Evolutionary conservation across 192 early-diverging fungal genomes (phyloP), one percentile per base, ranked within the genome.

Genomic region (Dissophora globulifera): DNA sequence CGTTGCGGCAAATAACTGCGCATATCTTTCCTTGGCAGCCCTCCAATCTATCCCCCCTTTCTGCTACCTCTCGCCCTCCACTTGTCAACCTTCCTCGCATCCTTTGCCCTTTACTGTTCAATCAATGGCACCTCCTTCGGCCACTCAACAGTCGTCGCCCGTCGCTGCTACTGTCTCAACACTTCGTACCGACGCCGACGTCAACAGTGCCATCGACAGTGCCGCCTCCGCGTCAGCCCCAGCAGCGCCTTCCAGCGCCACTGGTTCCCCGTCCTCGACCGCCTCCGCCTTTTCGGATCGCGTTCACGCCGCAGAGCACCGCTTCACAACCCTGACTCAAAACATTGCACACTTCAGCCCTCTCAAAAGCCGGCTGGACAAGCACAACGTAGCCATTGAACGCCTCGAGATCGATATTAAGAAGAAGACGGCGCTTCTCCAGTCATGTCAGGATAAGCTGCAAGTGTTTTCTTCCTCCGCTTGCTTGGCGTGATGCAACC

Each of bases 301-400:
- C 10, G 57, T 76, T 58, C 58, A 41, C 2, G 50, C 57, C 31
- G 63, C 72, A 29, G 72, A 76, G 38, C 72, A 76, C 31, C 56
- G 63, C 8, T 76, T 76, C 47, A 76, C 72, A 19, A 9, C 72
- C 11, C 42, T 76, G 23, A 76, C 72, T 9, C 72, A 76, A 20
- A 76, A 76, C 58, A 76, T 76, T 57, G 63, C 72, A 7, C 72
- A 76, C 52, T 76, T 76, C 52, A 76, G 72, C 52, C 72, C 72
- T 4, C 52, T 76, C 42, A 76, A 76, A 47, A 60, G 15, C 19
- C 72, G 67, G 22, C 47, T 76, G 15, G 72, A 76, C 56, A 76
- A 62, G 35, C 72, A 76, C 47, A 76, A 76, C 27, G 8, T 76
- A 6, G 31, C 64, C 12, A 76, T 76, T 43, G 72, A 76, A 15